Conservation (phyloP, 1,139 yeast genomes). For the Meyerozyma athensensis region DNA sequence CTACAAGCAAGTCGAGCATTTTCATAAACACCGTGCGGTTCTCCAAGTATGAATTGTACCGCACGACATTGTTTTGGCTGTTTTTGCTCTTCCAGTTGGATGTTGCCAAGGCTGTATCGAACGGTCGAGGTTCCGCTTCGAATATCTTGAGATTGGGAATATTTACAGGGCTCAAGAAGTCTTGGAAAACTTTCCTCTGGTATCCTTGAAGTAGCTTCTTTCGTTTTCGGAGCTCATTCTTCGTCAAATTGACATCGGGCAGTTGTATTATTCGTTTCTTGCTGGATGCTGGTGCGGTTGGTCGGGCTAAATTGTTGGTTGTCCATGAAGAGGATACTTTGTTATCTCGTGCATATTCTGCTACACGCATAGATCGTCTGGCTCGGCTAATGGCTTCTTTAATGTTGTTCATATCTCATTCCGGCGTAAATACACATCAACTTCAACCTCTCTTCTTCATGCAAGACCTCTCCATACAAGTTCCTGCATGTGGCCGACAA, state of each 20-base stretch:
- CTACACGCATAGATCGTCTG: constrained; percentile 19
- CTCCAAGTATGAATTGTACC: constrained; percentile 19
- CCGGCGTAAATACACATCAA: neutral
- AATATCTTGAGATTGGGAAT: constrained; percentile 33
- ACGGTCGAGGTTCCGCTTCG: constrained; percentile 19
- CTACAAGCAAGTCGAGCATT: constrained; percentile 30
- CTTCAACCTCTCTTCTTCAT: constrained; percentile 1
- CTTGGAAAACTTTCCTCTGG: constrained; percentile 27
- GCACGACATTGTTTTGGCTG: constrained; percentile 12
- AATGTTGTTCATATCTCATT: constrained; percentile 16
- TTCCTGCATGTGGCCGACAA: constrained; percentile 3
- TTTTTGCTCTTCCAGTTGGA: constrained; percentile 24
- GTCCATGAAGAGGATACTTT: constrained; percentile 5
- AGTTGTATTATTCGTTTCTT: neutral
- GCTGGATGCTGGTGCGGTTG: neutral
- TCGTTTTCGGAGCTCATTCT: constrained; percentile 8
- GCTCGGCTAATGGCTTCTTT: constrained; percentile 21
- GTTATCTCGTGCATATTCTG: constrained; percentile 7
- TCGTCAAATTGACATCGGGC: constrained; percentile 7
- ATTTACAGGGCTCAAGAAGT: constrained; percentile 33
- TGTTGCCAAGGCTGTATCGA: constrained; percentile 21
- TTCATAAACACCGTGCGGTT: constrained; percentile 26
- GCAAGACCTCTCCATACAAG: neutral
- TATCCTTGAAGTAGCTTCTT: constrained; percentile 13
- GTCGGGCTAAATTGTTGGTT: constrained; percentile 2